phyloP scores from a whole-genome alignment of 2,329 filamentous ascomycete genomes.

The Macroventuria anomochaeta region DNA sequence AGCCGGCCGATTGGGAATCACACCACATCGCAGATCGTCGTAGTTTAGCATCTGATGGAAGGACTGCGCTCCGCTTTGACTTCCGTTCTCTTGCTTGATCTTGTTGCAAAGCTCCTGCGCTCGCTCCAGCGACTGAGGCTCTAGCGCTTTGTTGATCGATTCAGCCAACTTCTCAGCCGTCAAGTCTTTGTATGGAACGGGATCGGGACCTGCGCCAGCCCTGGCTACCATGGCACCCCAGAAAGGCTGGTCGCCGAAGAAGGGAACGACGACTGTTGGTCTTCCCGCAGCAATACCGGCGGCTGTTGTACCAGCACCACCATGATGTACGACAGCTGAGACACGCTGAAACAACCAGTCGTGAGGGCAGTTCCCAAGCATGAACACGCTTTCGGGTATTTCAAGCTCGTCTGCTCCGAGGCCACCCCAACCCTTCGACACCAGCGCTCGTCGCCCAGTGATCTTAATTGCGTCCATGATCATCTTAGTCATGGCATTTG shows the following conservation, averaged over 20 bases:
- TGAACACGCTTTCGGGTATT: conserved; percentile 77
- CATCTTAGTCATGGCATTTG: conserved; percentile 50
- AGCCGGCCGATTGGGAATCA: conserved; percentile 41
- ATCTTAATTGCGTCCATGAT: conserved; percentile 54
- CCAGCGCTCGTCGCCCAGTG: conserved; percentile 75
- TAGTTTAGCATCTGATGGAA: conserved; percentile 50
- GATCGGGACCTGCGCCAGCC: conserved; percentile 51
- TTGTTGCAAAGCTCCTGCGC: conserved; percentile 47
- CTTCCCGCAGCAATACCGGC: conserved; percentile 82
- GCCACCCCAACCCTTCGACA: conserved; percentile 89
- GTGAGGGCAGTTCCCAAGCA: conserved; percentile 85
- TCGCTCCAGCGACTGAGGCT: conserved; percentile 45
- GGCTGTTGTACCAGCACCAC: conserved; percentile 85
- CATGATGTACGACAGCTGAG: conserved; percentile 84
- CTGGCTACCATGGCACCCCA: conserved; percentile 52
- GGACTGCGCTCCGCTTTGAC: conserved; percentile 45
- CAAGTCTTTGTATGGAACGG: conserved; percentile 49
- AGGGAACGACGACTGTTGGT: conserved; percentile 83
- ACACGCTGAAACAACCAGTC: conserved; percentile 88
- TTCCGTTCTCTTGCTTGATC: conserved; percentile 48
- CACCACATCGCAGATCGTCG: conserved; percentile 46
- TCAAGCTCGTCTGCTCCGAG: conserved; percentile 70
- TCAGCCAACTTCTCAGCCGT: conserved; percentile 49
- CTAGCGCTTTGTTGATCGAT: conserved; percentile 48
- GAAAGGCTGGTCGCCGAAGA: conserved; percentile 62